These are phyloP conservation scores for Pseudogymnoascus sp. DNA, from an alignment of 2,329 filamentous ascomycete species.

Conservation along the genomic window DNA sequence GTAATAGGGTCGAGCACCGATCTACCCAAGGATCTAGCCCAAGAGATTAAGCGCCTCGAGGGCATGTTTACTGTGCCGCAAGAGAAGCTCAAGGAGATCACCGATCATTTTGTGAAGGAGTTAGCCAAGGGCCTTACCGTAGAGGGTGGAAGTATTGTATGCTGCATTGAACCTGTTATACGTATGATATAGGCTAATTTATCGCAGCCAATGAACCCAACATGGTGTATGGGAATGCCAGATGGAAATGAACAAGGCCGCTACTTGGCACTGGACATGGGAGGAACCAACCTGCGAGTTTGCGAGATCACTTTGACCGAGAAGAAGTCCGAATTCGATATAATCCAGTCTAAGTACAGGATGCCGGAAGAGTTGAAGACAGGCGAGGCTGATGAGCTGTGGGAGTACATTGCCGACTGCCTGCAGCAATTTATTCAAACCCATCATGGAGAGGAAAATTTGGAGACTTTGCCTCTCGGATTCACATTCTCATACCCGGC, in stretches of 20 bases:
- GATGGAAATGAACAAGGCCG: slow-evolving; percentile 82
- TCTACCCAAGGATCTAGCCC: slow-evolving; percentile 75
- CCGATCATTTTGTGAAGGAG: slow-evolving; percentile 82
- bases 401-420: slow-evolving; percentile 92
- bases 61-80: slow-evolving; percentile 73
- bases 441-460: slow-evolving; percentile 64
- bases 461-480: slow-evolving; percentile 69
- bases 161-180: slow-evolving; percentile 32
- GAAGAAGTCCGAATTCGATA: slow-evolving; percentile 83
- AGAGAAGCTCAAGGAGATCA: slow-evolving; percentile 81
- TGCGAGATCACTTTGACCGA: slow-evolving; percentile 88
- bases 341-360: slow-evolving; percentile 92
- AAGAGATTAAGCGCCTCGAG: slow-evolving; percentile 79
- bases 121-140: slow-evolving; percentile 79
- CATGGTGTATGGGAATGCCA: slow-evolving; percentile 89
- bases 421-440: slow-evolving; percentile 83
- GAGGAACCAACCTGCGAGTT: slow-evolving; percentile 90
- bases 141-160: slow-evolving; percentile 87
- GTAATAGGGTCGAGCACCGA: slow-evolving; percentile 77
- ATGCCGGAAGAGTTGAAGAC: slow-evolving; percentile 92
- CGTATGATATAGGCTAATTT: slow-evolving; percentile 18
- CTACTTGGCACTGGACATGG: slow-evolving; percentile 89
- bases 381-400: slow-evolving; percentile 76
- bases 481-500: slow-evolving; percentile 97
- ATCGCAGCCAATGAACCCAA: slow-evolving; percentile 87